phyloP scores from a whole-genome alignment of 768 basidiomycete species.

The Fibroporia radiculosa region DNA sequence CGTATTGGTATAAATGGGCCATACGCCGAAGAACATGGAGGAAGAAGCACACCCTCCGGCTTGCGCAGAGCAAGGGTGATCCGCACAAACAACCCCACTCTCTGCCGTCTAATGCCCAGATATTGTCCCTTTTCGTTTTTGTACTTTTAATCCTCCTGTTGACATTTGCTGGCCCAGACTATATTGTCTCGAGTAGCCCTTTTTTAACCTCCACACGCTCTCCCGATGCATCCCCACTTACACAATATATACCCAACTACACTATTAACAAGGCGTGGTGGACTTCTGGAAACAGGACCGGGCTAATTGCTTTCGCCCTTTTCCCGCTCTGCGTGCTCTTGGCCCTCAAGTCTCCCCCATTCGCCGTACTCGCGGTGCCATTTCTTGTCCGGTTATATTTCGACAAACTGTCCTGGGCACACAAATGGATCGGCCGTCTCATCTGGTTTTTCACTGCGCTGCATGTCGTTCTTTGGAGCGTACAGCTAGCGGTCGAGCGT shows the following conservation, averaged over 20 bases:
- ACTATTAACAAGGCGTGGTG: conserved; percentile 65
- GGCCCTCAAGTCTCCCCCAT: conserved; percentile 64
- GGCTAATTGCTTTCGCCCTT: conserved; percentile 65
- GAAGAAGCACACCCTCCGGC: conserved; percentile 34
- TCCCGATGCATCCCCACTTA: conserved; percentile 27
- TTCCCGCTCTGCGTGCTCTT: conserved; percentile 64
- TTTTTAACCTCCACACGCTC: conserved; percentile 1
- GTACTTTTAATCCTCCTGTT: conserved; percentile 35
- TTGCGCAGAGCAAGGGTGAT: conserved; percentile 25
- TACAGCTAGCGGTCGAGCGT: conserved; percentile 51
- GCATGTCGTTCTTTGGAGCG: conserved; percentile 64
- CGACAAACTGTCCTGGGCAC: conserved; percentile 67
- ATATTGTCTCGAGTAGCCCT: conserved; percentile 30
- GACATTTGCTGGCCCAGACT: conserved; percentile 59
- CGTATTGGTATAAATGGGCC: conserved; percentile 51
- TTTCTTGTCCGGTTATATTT: conserved; percentile 59
- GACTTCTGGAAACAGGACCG: conserved; percentile 60
- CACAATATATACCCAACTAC: conserved; percentile 39
- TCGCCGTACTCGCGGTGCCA: conserved; percentile 61
- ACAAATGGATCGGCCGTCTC: conserved; percentile 64
- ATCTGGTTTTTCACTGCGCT: conserved; percentile 55
- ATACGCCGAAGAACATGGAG: conserved; percentile 52
- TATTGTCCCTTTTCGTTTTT: conserved; percentile 42
- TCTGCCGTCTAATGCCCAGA: conserved; percentile 57
- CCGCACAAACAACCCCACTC: conserved; percentile 35